Base-by-base conservation (phyloP, 1,284 basidiomycete genomes). In the Gomphus sp. region DNA sequence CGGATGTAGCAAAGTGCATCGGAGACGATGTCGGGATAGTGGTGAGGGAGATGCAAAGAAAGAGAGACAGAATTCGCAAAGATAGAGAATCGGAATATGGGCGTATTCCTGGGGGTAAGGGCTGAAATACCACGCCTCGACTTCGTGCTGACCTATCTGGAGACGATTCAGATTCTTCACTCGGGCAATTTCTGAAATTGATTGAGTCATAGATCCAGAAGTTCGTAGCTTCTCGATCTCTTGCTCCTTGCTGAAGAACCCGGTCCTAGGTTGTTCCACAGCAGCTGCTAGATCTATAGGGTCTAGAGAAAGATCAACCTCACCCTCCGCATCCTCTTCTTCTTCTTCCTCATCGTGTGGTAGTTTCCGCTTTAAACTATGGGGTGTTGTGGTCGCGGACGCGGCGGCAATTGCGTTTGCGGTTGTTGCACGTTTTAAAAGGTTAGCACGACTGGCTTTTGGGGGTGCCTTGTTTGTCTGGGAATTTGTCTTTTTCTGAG, bases 71-170 rank as follows among this genome's bases (percentile, higher is more conserved):
- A 97, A 98, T 75, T 99, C 97, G 85, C 97, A 99, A 70, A 99
- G 86, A 78, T 95, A 98, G 52, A 99, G 81, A 62, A 95, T 79
- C 31, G 95, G 93, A 36, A 97, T 84, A 73, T 99, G 90, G 44
- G 96, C 93, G 75, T 91, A 99, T 76, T 99, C 97, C 74, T 93
- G 87, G 5, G 97, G 97, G 75, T 99, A 99, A 6, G 97, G 96
- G 67, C 91, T 94, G 78, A 99, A 99, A 76, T 99, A 99, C 97
- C 97, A 99, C 9, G 95, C 89, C 68, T 99, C 95, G 66, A 99
- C 90, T 74, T 98, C 93, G 74, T 96, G 87, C 71, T 85, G 87
- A 62, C 97, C 97, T 66, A 99, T 99, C 71, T 96, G 93, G 51
- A 99, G 81, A 63, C 91, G 87, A 74, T 99, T 97, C 65, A 99